phyloP scores from a whole-genome alignment of 1,284 basidiomycete genomes.

The Coniophora puteana region DNA sequence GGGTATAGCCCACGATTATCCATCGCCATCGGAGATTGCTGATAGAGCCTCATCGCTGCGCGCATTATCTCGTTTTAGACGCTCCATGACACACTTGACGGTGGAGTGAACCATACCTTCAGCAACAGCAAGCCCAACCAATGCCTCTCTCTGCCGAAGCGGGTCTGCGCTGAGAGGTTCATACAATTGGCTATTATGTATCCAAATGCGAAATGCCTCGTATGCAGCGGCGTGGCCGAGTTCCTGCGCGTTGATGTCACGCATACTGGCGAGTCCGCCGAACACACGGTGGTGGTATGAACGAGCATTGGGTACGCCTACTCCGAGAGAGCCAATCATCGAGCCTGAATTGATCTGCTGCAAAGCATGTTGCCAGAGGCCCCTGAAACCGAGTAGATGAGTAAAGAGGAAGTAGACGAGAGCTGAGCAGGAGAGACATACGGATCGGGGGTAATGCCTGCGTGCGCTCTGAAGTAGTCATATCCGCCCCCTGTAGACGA shows the following conservation, averaged over 20 bases:
- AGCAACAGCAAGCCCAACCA: slow-evolving; percentile 58
- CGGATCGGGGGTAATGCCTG: slow-evolving; percentile 46
- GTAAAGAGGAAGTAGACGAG: too few relatives aligned
- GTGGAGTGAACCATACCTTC: slow-evolving; percentile 44
- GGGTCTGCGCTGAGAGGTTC: slow-evolving; percentile 49
- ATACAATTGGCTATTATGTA: slow-evolving; percentile 47
- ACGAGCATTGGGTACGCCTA: slow-evolving; percentile 51
- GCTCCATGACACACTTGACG: slow-evolving; percentile 3
- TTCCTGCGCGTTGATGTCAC: slow-evolving; percentile 46
- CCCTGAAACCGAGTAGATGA: too few relatives aligned
- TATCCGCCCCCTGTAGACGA: slow-evolving; percentile 45
- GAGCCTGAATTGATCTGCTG: too few relatives aligned
- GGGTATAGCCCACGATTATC: neutral
- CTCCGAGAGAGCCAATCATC: slow-evolving; percentile 32
- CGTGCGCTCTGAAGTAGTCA: slow-evolving; percentile 62
- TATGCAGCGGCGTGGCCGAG: slow-evolving; percentile 69
- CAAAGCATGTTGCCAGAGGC: too few relatives aligned
- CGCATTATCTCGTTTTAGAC: neutral
- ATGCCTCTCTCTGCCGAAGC: slow-evolving; percentile 54
- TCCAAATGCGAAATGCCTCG: slow-evolving; percentile 64
- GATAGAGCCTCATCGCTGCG: slow-evolving; percentile 6
- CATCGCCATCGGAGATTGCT: neutral
- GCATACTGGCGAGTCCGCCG: slow-evolving; percentile 45
- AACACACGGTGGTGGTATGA: slow-evolving; percentile 59
- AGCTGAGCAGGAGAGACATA: slow-evolving; percentile 42